phyloP scores from a whole-genome alignment of 2,329 filamentous ascomycete genomes.

The Fusarium pseudoanthophilum region DNA sequence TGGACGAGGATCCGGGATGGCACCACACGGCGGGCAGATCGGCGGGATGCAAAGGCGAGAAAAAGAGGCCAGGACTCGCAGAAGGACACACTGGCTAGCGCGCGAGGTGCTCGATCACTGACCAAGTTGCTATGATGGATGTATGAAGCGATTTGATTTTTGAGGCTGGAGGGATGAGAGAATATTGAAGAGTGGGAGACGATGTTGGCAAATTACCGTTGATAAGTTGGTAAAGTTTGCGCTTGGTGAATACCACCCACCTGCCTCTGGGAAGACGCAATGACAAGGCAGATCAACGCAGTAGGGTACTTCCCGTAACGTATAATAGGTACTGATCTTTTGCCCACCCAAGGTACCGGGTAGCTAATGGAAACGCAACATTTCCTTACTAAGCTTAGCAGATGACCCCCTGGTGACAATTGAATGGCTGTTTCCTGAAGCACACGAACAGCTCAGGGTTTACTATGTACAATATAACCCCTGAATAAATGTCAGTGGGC shows the following conservation, averaged over 20 bases:
- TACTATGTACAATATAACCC: too few species aligned
- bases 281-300: slow-evolving; percentile 42
- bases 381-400: slow-evolving; percentile 18
- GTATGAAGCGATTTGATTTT: slow-evolving; percentile 1
- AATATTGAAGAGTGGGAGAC: slow-evolving; percentile 11
- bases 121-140: slow-evolving; percentile 14
- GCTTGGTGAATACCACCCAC: slow-evolving; percentile 29
- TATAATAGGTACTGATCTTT: background rate
- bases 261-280: slow-evolving; percentile 18
- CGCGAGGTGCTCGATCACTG: slow-evolving; percentile 14
- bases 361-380: slow-evolving; percentile 6
- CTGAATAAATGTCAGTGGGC: too few species aligned
- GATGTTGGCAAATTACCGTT: slow-evolving; percentile 13
- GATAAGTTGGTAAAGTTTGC: slow-evolving; percentile 17
- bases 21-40: slow-evolving; percentile 33
- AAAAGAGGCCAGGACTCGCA: slow-evolving; percentile 18
- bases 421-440: slow-evolving; percentile 35
- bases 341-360: background rate
- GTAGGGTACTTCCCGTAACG: slow-evolving; percentile 27
- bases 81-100: slow-evolving; percentile 19
- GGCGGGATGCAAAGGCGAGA: slow-evolving; percentile 18
- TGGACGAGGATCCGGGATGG: slow-evolving; percentile 35
- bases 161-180: background rate
- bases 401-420: slow-evolving; percentile 14
- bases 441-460: slow-evolving; percentile 35